Base-by-base conservation (phyloP, 768 basidiomycete genomes). In the Rhodotorula sphaerocarpa region DNA sequence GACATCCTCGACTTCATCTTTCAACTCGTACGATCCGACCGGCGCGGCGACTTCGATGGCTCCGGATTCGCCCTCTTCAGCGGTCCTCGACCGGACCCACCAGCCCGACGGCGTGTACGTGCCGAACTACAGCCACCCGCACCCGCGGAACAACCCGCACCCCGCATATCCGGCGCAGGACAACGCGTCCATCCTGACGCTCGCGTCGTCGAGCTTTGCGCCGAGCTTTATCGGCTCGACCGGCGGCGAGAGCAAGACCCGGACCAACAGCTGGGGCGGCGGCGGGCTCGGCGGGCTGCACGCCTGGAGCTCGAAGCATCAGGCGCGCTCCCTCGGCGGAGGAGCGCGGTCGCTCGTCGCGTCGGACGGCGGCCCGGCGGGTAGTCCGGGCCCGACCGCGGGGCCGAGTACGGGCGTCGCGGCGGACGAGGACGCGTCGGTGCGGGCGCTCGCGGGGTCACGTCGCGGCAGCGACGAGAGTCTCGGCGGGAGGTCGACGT, bases 131-230 rank as follows among this genome's bases (percentile, higher is more conserved):
- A 90, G 90, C 0, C 78, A 82, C n/a, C 90, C 89, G 57, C 90
- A 96, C 76, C 92, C 93, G 15, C 83, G 90, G 50, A 89, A 95
- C 75, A 99, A 99, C 73, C 93, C 93, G 2, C 84, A 88, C 28
- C 93, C 95, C 28, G 86, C 86, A 21, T 88, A 88, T 10, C 86
- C 89, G 27, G 92, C 93, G 1, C 79, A 83, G 48, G 90, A 92
- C 72, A 91, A 97, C 72, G 93, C 93, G 3, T 91, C 88, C 3
- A 78, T 92, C 57, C 79, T 96, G 50, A 99, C 93, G 0, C 82
- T 99, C 16, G 93, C 93, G 18, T 91, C 89, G 30, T 92, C 90
- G 5, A 90, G 88, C 6, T 95, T 88, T 75, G 92, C 68, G 10
- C 68, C 68, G 9, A 41, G 31, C 39, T 39, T 69, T 39, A 34